Evolutionary conservation across 257 asterid species (phyloP).

Genomic region (Thymus mandschuricus): DNA sequence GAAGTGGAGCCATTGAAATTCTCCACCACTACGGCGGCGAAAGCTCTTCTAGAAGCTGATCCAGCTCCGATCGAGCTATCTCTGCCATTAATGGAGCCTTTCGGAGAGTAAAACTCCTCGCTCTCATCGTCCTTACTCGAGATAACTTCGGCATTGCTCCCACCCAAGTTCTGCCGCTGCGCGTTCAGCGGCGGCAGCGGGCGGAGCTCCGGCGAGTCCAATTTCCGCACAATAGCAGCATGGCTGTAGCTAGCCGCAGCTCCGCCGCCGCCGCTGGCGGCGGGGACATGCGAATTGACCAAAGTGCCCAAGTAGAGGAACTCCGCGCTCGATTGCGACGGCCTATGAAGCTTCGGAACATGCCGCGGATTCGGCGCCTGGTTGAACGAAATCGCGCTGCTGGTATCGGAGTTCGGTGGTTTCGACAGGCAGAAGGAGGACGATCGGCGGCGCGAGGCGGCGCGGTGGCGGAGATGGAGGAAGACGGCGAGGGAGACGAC

Average conservation of each 20-base stretch:
- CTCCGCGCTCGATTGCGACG: constrained; percentile 90
- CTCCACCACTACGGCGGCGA: constrained; percentile 53
- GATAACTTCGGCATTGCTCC: constrained; percentile 42
- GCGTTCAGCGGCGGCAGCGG: constrained; percentile 75
- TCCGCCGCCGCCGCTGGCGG: constrained; percentile 17
- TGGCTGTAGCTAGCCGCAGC: constrained; percentile 15
- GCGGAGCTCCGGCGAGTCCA: constrained; percentile 90
- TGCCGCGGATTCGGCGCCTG: constrained; percentile 25
- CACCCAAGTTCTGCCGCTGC: constrained; percentile 38
- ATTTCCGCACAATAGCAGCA: constrained; percentile 46
- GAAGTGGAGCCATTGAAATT: constrained; percentile 54
- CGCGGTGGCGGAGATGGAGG: constrained; percentile 60
- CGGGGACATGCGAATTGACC: constrained; percentile 69
- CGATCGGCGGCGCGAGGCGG: constrained; percentile 16
- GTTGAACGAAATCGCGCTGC: constrained; percentile 39
- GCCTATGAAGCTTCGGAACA: constrained; percentile 82
- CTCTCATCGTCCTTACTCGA: constrained; percentile 56
- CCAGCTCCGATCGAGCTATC: constrained; percentile 63
- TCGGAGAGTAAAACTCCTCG: constrained; percentile 81
- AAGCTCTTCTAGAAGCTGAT: constrained; percentile 71
- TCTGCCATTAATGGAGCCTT: constrained; percentile 65
- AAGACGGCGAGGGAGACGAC: constrained; percentile 57
- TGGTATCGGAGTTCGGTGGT: constrained; percentile 63
- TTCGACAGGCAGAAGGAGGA: constrained; percentile 42
- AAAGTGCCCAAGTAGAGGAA: constrained; percentile 87